phyloP scores from a whole-genome alignment of 2,329 filamentous ascomycete species.

The Penicillium palitans region DNA sequence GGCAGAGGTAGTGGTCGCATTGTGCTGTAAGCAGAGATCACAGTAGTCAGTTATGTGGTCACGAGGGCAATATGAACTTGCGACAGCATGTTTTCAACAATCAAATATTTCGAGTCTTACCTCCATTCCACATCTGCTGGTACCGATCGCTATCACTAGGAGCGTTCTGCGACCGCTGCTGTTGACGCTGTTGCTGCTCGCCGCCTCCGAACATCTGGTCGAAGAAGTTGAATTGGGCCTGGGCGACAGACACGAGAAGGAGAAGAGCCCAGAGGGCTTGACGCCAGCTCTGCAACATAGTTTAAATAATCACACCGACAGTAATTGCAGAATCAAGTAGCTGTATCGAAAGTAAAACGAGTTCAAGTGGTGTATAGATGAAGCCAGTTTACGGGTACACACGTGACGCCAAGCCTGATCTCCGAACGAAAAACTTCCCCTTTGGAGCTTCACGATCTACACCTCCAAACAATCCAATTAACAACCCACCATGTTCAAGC shows the following conservation, averaged over 20 bases:
- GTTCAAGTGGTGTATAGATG: conserved; percentile 17
- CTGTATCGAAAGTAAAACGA: neutral
- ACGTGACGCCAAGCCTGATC: conserved; percentile 32
- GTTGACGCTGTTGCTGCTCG: conserved; percentile 55
- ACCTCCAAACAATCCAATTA: conserved; percentile 15
- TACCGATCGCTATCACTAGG: conserved; percentile 83
- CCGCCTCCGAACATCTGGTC: conserved; percentile 88
- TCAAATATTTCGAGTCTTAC: conserved; percentile 47
- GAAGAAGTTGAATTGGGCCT: conserved; percentile 94
- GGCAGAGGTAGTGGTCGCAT: conserved; percentile 92
- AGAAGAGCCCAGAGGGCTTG: conserved; percentile 50
- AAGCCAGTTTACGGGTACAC: conserved; percentile 33
- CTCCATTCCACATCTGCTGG: conserved; percentile 65
- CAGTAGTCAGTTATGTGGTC: conserved; percentile 22
- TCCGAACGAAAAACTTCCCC: conserved; percentile 33
- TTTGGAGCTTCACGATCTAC: conserved; percentile 23
- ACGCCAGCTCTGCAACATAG: conserved; percentile 32
- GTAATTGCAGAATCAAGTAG: neutral
- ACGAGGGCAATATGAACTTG: conserved; percentile 1
- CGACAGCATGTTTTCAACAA: neutral
- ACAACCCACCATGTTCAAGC: conserved; percentile 44
- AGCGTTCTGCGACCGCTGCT: conserved; percentile 69
- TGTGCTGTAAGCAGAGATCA: conserved; percentile 55
- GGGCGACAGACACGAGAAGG: conserved; percentile 58
- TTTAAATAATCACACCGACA: neutral